phyloP scores from a whole-genome alignment of 108 stramenopile species.

The Cylindrotheca closterium region DNA sequence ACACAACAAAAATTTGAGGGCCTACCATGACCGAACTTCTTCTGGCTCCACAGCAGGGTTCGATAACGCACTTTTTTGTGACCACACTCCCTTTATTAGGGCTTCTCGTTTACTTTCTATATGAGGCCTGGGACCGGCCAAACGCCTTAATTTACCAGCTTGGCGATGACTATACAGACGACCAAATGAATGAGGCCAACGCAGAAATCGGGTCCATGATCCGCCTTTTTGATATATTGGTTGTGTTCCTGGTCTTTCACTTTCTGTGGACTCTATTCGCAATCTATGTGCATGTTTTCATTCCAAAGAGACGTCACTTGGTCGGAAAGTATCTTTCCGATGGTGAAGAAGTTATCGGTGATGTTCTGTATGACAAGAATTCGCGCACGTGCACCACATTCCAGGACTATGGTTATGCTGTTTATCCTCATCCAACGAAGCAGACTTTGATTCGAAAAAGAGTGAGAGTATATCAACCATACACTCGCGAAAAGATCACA shows the following conservation, averaged over 20 bases:
- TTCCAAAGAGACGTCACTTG: conserved; percentile 54
- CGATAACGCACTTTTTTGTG: conserved; percentile 49
- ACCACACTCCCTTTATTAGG: conserved; percentile 59
- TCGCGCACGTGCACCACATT: conserved; percentile 7
- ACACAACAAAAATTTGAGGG: too few relatives aligned
- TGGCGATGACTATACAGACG: conserved; percentile 27
- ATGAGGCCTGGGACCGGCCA: conserved; percentile 43
- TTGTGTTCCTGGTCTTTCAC: conserved; percentile 44
- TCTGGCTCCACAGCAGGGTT: conserved; percentile 15
- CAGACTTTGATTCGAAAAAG: conserved; percentile 45
- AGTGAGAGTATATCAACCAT: conserved; percentile 64
- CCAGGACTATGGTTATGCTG: conserved; percentile 51
- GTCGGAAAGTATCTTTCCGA: conserved; percentile 53
- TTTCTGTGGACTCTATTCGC: conserved; percentile 39
- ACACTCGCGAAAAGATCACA: conserved; percentile 56
- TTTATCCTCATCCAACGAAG: conserved; percentile 54
- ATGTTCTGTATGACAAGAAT: conserved; percentile 32
- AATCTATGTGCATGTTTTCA: conserved; percentile 54
- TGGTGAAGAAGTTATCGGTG: conserved; percentile 29
- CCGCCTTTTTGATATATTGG: conserved; percentile 55
- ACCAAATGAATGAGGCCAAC: conserved; percentile 10
- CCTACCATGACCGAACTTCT: conserved; percentile 7
- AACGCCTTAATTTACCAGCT: conserved; percentile 17
- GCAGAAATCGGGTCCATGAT: conserved; percentile 11
- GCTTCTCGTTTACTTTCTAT: conserved; percentile 67